Evolutionary conservation across 2,329 filamentous ascomycete species (phyloP).

Genomic region (Sporothrix humicola): DNA sequence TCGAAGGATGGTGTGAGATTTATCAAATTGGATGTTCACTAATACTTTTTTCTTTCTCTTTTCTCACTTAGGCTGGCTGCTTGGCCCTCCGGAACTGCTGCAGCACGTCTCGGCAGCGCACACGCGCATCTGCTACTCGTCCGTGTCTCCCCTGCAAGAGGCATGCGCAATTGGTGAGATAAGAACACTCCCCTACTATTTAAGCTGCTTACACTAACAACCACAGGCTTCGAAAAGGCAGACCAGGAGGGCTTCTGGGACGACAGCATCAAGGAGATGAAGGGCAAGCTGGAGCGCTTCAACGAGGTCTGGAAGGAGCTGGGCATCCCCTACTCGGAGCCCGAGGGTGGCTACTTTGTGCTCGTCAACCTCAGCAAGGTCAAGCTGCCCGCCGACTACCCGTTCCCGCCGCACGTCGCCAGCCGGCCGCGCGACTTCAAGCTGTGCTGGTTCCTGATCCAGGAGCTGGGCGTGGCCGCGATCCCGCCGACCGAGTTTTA

Average conservation of each 20-base stretch:
- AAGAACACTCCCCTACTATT: no score
- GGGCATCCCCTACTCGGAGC: conserved; percentile 81
- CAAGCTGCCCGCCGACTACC: conserved; percentile 79
- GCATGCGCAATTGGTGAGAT: conserved; percentile 76
- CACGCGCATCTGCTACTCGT: conserved; percentile 94
- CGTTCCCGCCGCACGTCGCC: conserved; percentile 88
- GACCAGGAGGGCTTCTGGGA: conserved; percentile 88
- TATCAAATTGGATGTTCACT: no score
- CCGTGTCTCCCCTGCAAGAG: conserved; percentile 91
- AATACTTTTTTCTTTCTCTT: background rate
- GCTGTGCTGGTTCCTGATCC: conserved; percentile 94
- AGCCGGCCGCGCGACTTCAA: conserved; percentile 90
- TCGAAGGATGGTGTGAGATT: no score
- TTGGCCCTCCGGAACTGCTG: conserved; percentile 86
- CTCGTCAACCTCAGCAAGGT: conserved; percentile 92
- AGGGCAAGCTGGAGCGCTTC: conserved; percentile 83
- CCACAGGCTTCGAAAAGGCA: conserved; percentile 79
- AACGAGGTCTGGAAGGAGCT: conserved; percentile 81
- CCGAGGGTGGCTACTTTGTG: conserved; percentile 97
- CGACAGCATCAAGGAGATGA: conserved; percentile 82
- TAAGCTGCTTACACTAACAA: background rate
- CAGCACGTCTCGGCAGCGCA: conserved; percentile 92
- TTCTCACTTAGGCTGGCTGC: conserved; percentile 71
- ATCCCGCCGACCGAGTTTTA: conserved; percentile 98
- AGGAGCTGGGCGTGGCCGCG: conserved; percentile 91